Percentiles rank a stretch among this genome's conserved stretches.
Evolutionary conservation across 441 rosid species (phyloP).

Genomic region (Brassica balearica): DNA sequence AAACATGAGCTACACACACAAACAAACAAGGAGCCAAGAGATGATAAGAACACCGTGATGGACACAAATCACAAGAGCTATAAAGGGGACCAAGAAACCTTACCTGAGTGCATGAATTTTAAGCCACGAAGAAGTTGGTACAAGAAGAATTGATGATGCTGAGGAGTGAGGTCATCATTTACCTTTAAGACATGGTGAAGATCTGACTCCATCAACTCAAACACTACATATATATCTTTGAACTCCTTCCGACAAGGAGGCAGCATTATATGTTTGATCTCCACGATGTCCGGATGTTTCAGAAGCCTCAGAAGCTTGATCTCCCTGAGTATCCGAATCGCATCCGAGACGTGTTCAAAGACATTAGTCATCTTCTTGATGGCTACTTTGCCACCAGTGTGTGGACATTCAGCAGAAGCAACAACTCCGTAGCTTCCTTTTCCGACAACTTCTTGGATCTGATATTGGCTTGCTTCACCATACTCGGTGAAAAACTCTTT

Average conservation of each 20-base stretch:
- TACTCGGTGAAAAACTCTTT: constrained; percentile 95
- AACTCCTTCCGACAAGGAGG: constrained; percentile 95
- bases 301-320: constrained; percentile 95
- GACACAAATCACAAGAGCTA: background rate
- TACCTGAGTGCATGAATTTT: constrained; percentile 94
- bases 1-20: constrained; percentile 72
- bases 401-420: constrained; percentile 92
- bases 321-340: constrained; percentile 92
- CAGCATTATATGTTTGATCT: constrained; percentile 95
- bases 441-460: constrained; percentile 91
- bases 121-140: constrained; percentile 98
- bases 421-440: constrained; percentile 99
- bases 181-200: constrained; percentile 94
- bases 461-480: constrained; percentile 96
- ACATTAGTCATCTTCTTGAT: constrained; percentile 94
- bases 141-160: constrained; percentile 96
- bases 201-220: constrained; percentile 99
- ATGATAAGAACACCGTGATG: constrained; percentile 5
- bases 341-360: constrained; percentile 97
- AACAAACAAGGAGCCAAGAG: constrained; percentile 22
- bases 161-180: constrained; percentile 90
- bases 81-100: constrained; percentile 34
- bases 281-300: constrained; percentile 83
- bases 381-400: constrained; percentile 94
- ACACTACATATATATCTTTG: constrained; percentile 93